Base-by-base conservation (phyloP, 345 rosid genomes). In the Viola odorata region DNA sequence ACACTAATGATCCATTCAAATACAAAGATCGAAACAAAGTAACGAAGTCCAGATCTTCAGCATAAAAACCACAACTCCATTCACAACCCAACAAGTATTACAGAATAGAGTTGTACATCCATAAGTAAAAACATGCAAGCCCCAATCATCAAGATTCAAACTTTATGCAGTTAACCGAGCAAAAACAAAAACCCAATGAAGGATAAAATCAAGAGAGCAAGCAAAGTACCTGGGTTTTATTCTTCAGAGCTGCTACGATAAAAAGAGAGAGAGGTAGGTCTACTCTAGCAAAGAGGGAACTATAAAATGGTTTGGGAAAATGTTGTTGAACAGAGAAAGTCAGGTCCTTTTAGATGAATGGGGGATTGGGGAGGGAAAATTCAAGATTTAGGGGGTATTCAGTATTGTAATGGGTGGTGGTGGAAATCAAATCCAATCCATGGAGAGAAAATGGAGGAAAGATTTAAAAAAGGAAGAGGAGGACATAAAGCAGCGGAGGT, bases 31-130 rank as follows among this genome's bases (percentile, higher is more conserved):
- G 36, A 41, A 61, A 49, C 12, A 69, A 61, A 61, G 41, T 6
- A 68, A 55, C 37, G 61, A 57, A 70, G 23, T 73, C 70, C 77
- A 71, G 79, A 76, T 81, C 80, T 70, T 53, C 60, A 62, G 16
- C 3, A 61, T 16, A 32, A 55, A 55, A 41, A 50, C 58, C 13
- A 45, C 14, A 62, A 53, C 61, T 59, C 64, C 42, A 54, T 10
- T 45, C 41, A 36, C 55, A 41, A 17, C 64, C 16, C 45, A 67
- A 62, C 52, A 66, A 23, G 49, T 50, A 62, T 13, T 62, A 49
- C 56, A 61, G 37, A 41, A 53, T 5, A 53, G 8, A 51, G 32
- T 23, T 23, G 58, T 41, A 62, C 49, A 60, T 23, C 32, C 32
- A 23, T 23, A 0, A 23, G 32, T 23, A 23, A 23, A 23, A 23